Percentiles rank a stretch among this genome's conserved stretches.
These are phyloP conservation scores for Wickerhamomyces chambardii DNA, from an alignment of 805 yeast species.

Conservation along the genomic window DNA sequence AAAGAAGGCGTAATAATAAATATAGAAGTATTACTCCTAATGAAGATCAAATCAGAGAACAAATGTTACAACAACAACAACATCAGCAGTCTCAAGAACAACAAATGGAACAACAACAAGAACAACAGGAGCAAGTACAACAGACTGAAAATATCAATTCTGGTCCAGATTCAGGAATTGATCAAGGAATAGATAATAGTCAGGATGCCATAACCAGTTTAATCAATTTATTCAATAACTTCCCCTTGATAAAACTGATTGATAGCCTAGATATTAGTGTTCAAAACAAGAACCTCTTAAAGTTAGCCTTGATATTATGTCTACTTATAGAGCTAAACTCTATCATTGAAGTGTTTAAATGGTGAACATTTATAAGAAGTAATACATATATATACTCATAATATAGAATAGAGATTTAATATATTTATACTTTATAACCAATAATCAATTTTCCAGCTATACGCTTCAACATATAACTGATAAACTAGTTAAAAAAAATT, in stretches of 20 bases:
- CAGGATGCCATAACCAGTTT: not conserved
- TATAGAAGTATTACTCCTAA: too few species aligned
- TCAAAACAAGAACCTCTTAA: not conserved
- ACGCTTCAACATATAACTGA: too few species aligned
- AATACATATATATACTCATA: too few species aligned
- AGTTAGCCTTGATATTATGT: not conserved
- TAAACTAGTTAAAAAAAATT: too few species aligned
- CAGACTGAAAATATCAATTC: too few species aligned
- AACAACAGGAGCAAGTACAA: too few species aligned
- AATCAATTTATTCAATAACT: conserved; percentile 5
- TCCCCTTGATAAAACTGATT: conserved; percentile 4
- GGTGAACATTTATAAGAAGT: not conserved
- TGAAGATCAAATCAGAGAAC: too few species aligned
- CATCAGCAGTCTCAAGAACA: not conserved
- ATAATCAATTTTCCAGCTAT: too few species aligned
- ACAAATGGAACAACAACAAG: conserved; percentile 4
- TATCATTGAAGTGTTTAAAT: not conserved
- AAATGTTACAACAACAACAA: conserved; percentile 3
- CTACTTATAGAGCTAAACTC: not conserved
- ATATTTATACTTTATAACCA: too few species aligned
- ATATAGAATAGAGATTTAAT: too few species aligned
- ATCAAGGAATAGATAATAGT: too few species aligned
- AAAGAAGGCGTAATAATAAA: not conserved
- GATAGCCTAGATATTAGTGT: not conserved
- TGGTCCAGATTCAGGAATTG: too few species aligned